A percentile compares a stretch with the other conserved stretches of the same genome.
Evolutionary conservation across 257 asterid species (phyloP).

Genomic region (Solanum ossicruentum): DNA sequence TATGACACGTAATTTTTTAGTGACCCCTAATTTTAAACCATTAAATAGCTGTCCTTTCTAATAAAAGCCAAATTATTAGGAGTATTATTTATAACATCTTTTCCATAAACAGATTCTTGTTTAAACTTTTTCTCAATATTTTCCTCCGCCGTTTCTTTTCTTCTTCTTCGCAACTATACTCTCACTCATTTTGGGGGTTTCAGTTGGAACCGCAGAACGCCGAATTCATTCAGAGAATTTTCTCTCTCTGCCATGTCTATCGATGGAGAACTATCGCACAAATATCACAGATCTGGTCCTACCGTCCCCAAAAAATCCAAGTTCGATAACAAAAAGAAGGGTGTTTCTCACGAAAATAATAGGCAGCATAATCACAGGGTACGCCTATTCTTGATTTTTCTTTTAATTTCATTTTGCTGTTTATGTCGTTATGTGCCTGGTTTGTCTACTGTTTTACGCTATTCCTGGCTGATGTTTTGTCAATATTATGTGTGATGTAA

Average conservation of each 20-base stretch:
- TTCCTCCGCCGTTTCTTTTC: too few species aligned
- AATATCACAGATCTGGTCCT: conserved; percentile 72
- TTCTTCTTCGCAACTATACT: neutral
- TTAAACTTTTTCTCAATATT: too few species aligned
- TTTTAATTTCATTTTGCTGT: neutral
- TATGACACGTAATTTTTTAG: too few species aligned
- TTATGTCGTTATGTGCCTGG: neutral
- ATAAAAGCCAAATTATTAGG: too few species aligned
- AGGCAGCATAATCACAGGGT: conserved; percentile 34
- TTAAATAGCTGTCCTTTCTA: too few species aligned
- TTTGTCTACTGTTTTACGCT: neutral
- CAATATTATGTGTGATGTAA: neutral
- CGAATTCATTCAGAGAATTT: neutral
- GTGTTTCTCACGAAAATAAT: conserved; percentile 16
- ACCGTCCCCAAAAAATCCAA: conserved; percentile 56
- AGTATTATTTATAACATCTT: too few species aligned
- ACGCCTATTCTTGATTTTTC: neutral
- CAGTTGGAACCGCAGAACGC: neutral
- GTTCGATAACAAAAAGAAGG: conserved; percentile 34
- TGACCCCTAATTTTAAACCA: too few species aligned
- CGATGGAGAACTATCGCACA: conserved; percentile 43
- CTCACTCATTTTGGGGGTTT: neutral
- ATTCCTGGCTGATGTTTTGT: neutral
- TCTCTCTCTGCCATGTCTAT: neutral
- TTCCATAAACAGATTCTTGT: too few species aligned